A percentile compares a stretch with the other conserved stretches of the same genome.
Evolutionary conservation across 306 rosid genomes (phyloP).

Genomic region (Fagus sylvatica): DNA sequence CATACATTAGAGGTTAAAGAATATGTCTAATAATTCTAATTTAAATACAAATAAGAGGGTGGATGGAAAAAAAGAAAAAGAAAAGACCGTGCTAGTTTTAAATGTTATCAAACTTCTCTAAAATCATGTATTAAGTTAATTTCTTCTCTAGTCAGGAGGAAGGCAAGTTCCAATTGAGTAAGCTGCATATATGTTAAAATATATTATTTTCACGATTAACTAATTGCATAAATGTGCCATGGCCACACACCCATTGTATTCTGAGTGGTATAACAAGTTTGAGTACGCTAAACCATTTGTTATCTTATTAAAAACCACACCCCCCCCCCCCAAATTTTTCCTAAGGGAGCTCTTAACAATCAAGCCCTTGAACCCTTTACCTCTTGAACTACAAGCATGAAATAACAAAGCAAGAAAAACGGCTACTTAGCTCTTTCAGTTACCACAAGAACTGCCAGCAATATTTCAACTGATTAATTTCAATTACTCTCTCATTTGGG

Average conservation of each 20-base stretch:
- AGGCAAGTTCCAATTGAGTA: neutral
- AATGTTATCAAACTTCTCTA: neutral
- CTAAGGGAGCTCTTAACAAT: no score
- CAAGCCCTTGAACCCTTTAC: no score
- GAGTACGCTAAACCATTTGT: neutral
- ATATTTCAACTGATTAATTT: no score
- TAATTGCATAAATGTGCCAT: neutral
- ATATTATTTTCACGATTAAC: neutral
- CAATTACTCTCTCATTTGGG: no score
- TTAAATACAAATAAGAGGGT: no score
- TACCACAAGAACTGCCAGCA: no score
- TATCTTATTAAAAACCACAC: neutral
- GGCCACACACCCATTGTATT: neutral
- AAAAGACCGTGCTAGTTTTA: neutral
- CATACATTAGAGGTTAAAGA: slow-evolving; percentile 1
- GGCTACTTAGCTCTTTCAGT: no score
- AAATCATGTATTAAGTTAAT: neutral
- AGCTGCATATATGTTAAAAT: neutral
- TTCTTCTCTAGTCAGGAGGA: neutral
- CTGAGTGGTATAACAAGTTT: neutral
- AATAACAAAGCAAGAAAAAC: no score
- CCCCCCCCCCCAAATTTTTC: no score
- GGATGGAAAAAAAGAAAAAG: neutral
- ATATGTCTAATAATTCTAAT: neutral
- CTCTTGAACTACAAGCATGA: no score